phyloP scores from a whole-genome alignment of 345 rosid genomes.

The Cardamine resedifolia region DNA sequence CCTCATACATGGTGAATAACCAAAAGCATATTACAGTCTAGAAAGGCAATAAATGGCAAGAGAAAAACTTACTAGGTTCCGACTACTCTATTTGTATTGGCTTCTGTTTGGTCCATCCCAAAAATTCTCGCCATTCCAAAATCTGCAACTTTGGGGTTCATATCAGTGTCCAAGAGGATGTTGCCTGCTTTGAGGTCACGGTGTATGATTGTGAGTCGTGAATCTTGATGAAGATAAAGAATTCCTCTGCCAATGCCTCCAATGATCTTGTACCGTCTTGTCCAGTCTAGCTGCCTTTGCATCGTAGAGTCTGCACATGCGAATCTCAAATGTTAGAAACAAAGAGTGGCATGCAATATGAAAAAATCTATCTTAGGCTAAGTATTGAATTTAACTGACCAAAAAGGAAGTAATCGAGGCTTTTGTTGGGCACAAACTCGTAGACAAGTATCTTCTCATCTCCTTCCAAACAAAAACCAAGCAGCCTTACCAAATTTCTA shows the following conservation, averaged over 20 bases:
- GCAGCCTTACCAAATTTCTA: not conserved
- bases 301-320: too few species aligned
- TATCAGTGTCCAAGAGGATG: not conserved
- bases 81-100: not conserved
- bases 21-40: not conserved
- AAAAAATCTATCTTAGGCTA: too few species aligned
- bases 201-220: conserved; percentile 7
- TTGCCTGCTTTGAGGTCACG: conserved; percentile 19
- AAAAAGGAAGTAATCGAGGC: too few species aligned
- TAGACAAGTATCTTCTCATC: not conserved
- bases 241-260: conserved; percentile 5
- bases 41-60: not conserved
- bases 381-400: too few species aligned
- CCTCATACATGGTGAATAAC: too few species aligned
- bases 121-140: conserved; percentile 11
- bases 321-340: too few species aligned
- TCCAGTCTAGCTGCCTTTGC: conserved; percentile 10
- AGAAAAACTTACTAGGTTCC: conserved; percentile 39
- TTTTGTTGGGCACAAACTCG: too few species aligned
- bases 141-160: conserved; percentile 20
- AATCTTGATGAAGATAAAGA: conserved; percentile 30
- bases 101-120: conserved; percentile 3
- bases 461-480: conserved; percentile 50
- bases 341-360: too few species aligned
- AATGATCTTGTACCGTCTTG: not conserved